Conservation (phyloP, 2,329 filamentous ascomycete genomes). For the Neoscytalidium dimidiatum region DNA sequence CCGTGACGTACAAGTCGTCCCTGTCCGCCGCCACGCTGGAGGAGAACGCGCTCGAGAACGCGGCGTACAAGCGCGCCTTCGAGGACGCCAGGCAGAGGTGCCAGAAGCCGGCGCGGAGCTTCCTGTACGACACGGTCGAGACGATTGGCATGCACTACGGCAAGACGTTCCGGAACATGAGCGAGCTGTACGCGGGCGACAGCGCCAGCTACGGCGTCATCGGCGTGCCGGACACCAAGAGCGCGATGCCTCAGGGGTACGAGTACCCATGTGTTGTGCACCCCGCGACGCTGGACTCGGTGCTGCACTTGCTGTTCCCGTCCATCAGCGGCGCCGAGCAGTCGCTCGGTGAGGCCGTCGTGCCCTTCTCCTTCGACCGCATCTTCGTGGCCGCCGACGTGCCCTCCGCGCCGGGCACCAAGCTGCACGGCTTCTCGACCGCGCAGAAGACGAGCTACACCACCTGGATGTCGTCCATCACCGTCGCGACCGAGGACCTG, state of each 20-base stretch:
- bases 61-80: background rate
- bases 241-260: background rate
- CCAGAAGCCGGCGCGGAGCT: background rate
- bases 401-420: background rate
- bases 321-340: background rate
- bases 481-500: background rate
- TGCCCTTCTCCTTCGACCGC: conserved; percentile 2
- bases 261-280: conserved; percentile 8
- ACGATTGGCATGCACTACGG: conserved; percentile 29
- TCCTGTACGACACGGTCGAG: conserved; percentile 26
- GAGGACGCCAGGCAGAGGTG: background rate
- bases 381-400: conserved; percentile 2
- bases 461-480: conserved; percentile 8
- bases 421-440: background rate
- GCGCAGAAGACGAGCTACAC: conserved; percentile 8
- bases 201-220: conserved; percentile 13
- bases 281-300: conserved; percentile 27
- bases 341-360: conserved; percentile 4
- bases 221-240: background rate
- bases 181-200: conserved; percentile 19
- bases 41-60: background rate
- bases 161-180: conserved; percentile 18
- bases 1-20: conserved; percentile 1
- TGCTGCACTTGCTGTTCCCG: conserved; percentile 30
- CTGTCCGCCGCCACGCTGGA: background rate